These are phyloP conservation scores for Epithemia pelagica DNA, from an alignment of 108 stramenopile species.

Conservation along the genomic window DNA sequence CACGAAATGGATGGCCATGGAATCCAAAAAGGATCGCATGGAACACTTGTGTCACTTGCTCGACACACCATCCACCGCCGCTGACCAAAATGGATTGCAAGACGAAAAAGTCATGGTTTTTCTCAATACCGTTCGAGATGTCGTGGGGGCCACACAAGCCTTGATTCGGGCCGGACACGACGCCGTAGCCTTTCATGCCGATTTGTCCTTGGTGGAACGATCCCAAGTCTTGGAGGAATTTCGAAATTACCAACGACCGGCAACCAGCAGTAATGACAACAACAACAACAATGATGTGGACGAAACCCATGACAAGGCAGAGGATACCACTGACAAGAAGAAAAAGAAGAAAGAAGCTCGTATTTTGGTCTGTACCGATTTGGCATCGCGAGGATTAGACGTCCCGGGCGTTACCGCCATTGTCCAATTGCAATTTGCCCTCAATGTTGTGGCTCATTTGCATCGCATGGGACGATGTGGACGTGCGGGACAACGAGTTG, in stretches of 20 bases:
- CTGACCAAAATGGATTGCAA: constrained; percentile 54
- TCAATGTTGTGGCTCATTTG: constrained; percentile 92
- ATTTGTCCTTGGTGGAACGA: constrained; percentile 67
- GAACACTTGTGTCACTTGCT: constrained; percentile 64
- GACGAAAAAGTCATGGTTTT: constrained; percentile 88
- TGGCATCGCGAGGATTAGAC: constrained; percentile 95
- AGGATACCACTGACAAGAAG: no score
- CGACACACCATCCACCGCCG: constrained; percentile 17
- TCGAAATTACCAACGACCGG: constrained; percentile 62
- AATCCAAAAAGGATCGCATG: constrained; percentile 74
- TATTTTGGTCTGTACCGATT: constrained; percentile 93
- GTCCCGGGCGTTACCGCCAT: constrained; percentile 94
- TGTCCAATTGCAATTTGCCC: constrained; percentile 95
- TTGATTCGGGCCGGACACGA: constrained; percentile 66
- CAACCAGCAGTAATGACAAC: constrained; percentile 16
- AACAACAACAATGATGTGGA: constrained; percentile 16
- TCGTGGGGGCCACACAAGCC: constrained; percentile 66
- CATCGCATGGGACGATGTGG: constrained; percentile 99
- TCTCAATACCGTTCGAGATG: constrained; percentile 78
- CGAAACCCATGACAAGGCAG: no score
- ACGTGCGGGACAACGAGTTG: constrained; percentile 87
- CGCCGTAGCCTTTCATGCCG: constrained; percentile 82
- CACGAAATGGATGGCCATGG: constrained; percentile 66
- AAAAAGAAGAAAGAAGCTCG: constrained; percentile 36
- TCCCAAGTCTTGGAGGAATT: constrained; percentile 77